Percentiles rank a stretch among this genome's conserved stretches.
These are phyloP conservation scores for Botrytis medusae DNA, from an alignment of 2,329 filamentous ascomycete species.

Conservation along the genomic window DNA sequence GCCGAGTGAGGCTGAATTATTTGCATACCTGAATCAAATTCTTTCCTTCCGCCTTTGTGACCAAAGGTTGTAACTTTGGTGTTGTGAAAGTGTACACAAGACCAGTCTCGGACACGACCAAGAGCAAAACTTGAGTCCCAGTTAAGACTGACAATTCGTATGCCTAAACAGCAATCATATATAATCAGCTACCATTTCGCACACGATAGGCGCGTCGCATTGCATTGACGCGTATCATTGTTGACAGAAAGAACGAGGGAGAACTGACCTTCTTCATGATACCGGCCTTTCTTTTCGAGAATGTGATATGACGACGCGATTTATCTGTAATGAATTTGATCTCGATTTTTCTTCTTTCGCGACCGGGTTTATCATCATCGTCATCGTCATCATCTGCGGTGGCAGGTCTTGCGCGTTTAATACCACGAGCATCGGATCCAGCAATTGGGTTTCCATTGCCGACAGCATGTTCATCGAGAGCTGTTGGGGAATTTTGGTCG, in stretches of 20 bases:
- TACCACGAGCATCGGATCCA: constrained; percentile 68
- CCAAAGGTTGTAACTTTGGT: constrained; percentile 94
- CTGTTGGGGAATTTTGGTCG: constrained; percentile 72
- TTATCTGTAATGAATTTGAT: constrained; percentile 99
- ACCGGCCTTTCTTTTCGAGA: constrained; percentile 98
- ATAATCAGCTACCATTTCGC: constrained; percentile 30
- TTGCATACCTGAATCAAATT: constrained; percentile 86
- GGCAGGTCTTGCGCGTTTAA: constrained; percentile 84
- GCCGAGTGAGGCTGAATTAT: constrained; percentile 9
- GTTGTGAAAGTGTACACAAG: constrained; percentile 98
- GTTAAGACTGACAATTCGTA: constrained; percentile 98
- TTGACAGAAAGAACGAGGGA: constrained; percentile 18
- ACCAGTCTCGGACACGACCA: constrained; percentile 96
- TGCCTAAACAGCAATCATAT: constrained; percentile 56
- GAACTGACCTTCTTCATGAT: constrained; percentile 98
- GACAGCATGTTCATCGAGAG: constrained; percentile 71
- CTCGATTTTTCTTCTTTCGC: constrained; percentile 98
- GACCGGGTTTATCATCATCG: constrained; percentile 94
- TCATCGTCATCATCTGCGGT: constrained; percentile 93
- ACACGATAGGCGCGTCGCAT: constrained; percentile 28
- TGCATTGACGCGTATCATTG: constrained; percentile 30
- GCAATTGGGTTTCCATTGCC: constrained; percentile 66
- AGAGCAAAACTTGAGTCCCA: constrained; percentile 91
- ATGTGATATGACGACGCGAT: constrained; percentile 98
- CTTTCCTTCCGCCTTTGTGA: constrained; percentile 98